Base-by-base conservation (phyloP, 1,139 yeast species). In the Taphrina flavorubra region DNA sequence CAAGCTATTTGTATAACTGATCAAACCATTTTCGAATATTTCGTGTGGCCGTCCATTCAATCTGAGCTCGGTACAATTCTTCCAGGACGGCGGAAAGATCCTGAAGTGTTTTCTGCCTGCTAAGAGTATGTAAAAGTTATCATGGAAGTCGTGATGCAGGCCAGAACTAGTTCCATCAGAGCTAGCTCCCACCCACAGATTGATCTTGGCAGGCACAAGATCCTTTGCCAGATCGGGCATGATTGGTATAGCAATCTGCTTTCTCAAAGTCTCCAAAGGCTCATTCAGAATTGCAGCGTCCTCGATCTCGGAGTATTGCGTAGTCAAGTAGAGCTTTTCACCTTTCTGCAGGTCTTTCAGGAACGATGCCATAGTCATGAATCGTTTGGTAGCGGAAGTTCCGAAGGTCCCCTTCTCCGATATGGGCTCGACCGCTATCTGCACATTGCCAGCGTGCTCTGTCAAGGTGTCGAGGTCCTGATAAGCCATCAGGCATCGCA, bases 91-190 rank as follows among this genome's bases (percentile, higher is more conserved):
- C 11, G 65, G 46, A 37, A 65, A 59, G 31, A 68, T 53, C 11
- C 61, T 51, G 31, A 68, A 68, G 31, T 51, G 39, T 49, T 68
- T 68, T 44, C 58, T 36, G 13, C 70, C 70, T 20, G 60, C n/a
- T 10, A 68, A 20, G 18, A 68, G 51, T 20, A 57, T 40, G 61
- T 68, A 68, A 16, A 68, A 58, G 66, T 68, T 68, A 39, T 68
- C 70, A 44, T 68, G 70, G 39, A 58, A 65, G 40, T 68, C 70
- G 49, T 68, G 70, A 59, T 68, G 70, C 10, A 68, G 46, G 34
- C 70, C 70, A 40, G 65, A 57, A 34, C 64, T 53, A 18, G 65
- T 58, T 25, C 65, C 69, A 18, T 57, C 44, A 16, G 25, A 31
- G 8, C 61, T 57, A 13, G 60, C 37, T 8, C 70, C 70, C 40